Evolutionary conservation across 2,329 filamentous ascomycete genomes (phyloP), one percentile per base, ranked within the genome.

Genomic region (Stagonosporopsis chrysanthemi): DNA sequence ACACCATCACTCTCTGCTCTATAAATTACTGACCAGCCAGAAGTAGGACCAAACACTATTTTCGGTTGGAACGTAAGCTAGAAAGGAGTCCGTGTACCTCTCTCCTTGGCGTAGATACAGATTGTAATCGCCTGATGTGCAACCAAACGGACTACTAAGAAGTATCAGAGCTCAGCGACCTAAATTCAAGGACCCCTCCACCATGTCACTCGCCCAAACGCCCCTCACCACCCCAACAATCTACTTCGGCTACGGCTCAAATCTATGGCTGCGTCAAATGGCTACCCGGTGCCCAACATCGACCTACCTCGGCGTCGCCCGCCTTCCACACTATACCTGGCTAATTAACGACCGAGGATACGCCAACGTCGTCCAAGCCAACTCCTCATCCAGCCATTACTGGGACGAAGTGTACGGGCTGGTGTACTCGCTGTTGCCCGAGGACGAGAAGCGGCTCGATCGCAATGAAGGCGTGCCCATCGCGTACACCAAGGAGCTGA

Each of bases 211-310:
- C 17, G 12, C 39, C 39, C 42, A 47, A 56, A 26, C 49, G 23
- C 46, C 52, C 24, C 39, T 61, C 46, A n/a, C 49, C 36, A 22
- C 38, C 35, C 52, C 54, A 50, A 78, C 71, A 47, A 73, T 86
- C 62, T 90, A 90, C 79, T 90, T 91, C 70, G 89, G 84, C 66
- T 91, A 89, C 75, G 89, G 88, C 61, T 87, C 84, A 71, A 91
- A 91, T 73, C 82, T 91, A 56, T 89, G 86, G 72, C 81, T 82
- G 0, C 75, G 80, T 26, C 88, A 90, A 74, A 91, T 91, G 89
- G 65, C 65, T 4, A 64, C 71, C 42, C 86, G 88, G 49, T 91
- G 89, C 69, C 82, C 83, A 1, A 72, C 69, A 14, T 84, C 85
- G 2, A 76, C 71, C 12, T 84, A 85, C 50, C 70, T 86, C 6